A percentile compares a stretch with the other conserved stretches of the same genome.
Evolutionary conservation across 345 rosid species (phyloP).

Genomic region (Syzygium jambos): DNA sequence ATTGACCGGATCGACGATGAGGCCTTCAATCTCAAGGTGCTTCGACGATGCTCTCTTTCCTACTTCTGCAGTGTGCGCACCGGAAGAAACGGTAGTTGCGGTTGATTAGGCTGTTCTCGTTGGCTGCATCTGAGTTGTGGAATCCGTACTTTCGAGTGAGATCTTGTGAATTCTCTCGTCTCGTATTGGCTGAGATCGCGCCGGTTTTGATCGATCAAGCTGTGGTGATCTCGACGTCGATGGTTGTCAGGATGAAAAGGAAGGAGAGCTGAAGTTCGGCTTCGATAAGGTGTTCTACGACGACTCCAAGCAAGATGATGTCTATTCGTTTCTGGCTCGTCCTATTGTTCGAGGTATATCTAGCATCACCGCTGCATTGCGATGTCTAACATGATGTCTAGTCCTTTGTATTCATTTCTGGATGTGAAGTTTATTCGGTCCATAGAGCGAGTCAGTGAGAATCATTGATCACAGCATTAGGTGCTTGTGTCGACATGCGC

Average conservation of each 20-base stretch:
- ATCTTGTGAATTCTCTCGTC: too few relatives aligned
- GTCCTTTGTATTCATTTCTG: background rate
- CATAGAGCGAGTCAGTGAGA: background rate
- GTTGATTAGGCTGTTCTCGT: background rate
- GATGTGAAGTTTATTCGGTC: background rate
- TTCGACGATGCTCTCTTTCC: background rate
- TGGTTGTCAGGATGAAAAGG: slow-evolving; percentile 50
- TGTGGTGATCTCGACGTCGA: background rate
- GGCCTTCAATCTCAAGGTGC: slow-evolving; percentile 57
- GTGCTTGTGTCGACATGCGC: background rate
- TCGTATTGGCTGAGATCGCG: too few relatives aligned
- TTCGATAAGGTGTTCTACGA: too few relatives aligned
- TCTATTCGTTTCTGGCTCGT: too few relatives aligned
- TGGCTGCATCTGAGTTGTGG: background rate
- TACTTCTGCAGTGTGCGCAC: background rate
- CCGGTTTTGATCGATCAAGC: too few relatives aligned
- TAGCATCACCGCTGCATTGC: too few relatives aligned
- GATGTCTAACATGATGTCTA: background rate
- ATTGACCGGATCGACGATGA: slow-evolving; percentile 41
- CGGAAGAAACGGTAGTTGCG: background rate
- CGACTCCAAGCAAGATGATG: too few relatives aligned
- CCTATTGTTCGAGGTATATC: too few relatives aligned
- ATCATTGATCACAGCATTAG: background rate
- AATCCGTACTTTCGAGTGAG: too few relatives aligned
- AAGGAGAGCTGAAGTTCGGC: slow-evolving; percentile 51